Conservation (phyloP, 192 early-diverging fungal genomes). For the Coemansia aciculifera region DNA sequence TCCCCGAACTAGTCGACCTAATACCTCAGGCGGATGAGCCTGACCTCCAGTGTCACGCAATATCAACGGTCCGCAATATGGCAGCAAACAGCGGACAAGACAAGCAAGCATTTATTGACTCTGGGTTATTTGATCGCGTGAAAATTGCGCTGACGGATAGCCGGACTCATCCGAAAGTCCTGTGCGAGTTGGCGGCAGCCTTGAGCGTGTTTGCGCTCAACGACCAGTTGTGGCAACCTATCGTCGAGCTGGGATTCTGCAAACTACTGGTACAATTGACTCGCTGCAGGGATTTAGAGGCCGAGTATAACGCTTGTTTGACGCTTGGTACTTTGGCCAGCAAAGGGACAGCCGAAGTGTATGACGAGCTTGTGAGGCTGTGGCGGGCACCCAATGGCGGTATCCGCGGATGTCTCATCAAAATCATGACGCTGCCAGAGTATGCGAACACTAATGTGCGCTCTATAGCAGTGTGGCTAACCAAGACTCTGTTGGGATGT, state of each 20-base stretch:
- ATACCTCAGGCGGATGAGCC: slow-evolving; percentile 20
- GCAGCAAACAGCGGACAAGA: slow-evolving; percentile 29
- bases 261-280: slow-evolving; percentile 18
- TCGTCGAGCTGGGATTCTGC: slow-evolving; percentile 34
- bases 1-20: slow-evolving; percentile 51
- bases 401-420: slow-evolving; percentile 19
- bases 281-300: slow-evolving; percentile 9
- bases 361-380: slow-evolving; percentile 39
- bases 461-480: slow-evolving; percentile 34
- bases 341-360: slow-evolving; percentile 17
- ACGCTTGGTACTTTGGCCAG: slow-evolving; percentile 32
- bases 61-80: slow-evolving; percentile 41
- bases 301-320: slow-evolving; percentile 34
- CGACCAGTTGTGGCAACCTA: slow-evolving; percentile 30
- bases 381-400: slow-evolving; percentile 31
- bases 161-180: background rate
- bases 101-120: slow-evolving; percentile 26
- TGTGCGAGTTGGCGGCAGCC: slow-evolving; percentile 31
- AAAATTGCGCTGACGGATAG: slow-evolving; percentile 10
- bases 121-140: slow-evolving; percentile 33
- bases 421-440: slow-evolving; percentile 16
- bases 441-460: slow-evolving; percentile 26
- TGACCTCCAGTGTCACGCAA: slow-evolving; percentile 39
- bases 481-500: slow-evolving; percentile 31
- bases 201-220: slow-evolving; percentile 37